A percentile compares a stretch with the other conserved stretches of the same genome.
Evolutionary conservation across 805 yeast genomes (phyloP).

Genomic region (Ogataea methanolica): DNA sequence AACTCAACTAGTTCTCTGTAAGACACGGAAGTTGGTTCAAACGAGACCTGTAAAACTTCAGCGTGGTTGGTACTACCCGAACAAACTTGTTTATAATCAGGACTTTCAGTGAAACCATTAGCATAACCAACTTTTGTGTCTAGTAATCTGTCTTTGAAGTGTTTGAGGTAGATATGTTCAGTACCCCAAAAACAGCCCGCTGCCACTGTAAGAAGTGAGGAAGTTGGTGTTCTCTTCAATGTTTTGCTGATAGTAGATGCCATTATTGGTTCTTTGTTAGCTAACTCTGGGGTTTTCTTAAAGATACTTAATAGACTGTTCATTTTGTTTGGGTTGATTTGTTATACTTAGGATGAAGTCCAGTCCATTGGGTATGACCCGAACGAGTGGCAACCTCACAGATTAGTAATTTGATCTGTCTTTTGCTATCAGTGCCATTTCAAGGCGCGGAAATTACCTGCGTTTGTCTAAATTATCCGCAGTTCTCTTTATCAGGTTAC

Average conservation of each 20-base stretch:
- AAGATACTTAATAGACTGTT: not conserved
- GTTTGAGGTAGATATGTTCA: constrained; percentile 74
- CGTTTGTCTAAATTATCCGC: no score
- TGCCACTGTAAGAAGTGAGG: constrained; percentile 52
- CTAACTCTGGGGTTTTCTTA: not conserved
- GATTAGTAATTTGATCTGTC: no score
- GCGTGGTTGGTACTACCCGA: constrained; percentile 72
- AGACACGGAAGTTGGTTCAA: constrained; percentile 61
- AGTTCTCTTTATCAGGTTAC: no score
- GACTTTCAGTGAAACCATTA: constrained; percentile 57
- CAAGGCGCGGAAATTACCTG: no score
- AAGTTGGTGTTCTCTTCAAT: constrained; percentile 30
- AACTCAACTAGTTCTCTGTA: constrained; percentile 67
- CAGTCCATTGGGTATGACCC: no score
- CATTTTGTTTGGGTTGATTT: not conserved
- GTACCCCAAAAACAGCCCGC: constrained; percentile 87
- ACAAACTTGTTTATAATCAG: constrained; percentile 72
- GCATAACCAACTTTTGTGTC: constrained; percentile 89
- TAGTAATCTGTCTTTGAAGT: constrained; percentile 58
- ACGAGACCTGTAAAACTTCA: constrained; percentile 80
- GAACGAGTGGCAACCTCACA: no score
- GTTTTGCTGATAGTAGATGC: constrained; percentile 20
- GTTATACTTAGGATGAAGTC: no score
- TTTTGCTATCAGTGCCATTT: no score
- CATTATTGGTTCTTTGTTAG: not conserved